Percentiles rank a stretch among this genome's conserved stretches.
phyloP scores from a whole-genome alignment of 2,329 filamentous ascomycete species.

The Colletotrichum sp. region DNA sequence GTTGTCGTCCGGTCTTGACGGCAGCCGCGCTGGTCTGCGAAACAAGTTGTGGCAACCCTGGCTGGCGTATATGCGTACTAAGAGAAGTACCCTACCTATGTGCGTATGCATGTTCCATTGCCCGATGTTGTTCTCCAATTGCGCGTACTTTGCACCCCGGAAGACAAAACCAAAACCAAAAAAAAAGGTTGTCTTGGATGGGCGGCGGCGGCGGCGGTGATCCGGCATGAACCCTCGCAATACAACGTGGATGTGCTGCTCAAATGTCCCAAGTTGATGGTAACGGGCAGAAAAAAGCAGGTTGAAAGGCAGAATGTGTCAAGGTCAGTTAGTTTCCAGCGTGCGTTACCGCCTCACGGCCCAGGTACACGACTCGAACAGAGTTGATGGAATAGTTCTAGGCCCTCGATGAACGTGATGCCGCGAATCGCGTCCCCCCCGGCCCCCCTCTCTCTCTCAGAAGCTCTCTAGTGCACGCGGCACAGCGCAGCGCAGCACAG shows the following conservation, averaged over 20 bases:
- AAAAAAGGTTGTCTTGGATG: neutral
- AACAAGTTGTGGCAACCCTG: neutral
- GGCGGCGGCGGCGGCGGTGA: neutral
- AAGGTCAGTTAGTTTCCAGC: neutral
- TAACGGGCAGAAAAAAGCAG: neutral
- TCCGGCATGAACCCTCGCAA: neutral
- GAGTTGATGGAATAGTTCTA: slow-evolving; percentile 17
- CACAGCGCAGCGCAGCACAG: neutral
- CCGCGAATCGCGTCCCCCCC: neutral
- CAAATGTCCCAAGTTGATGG: neutral
- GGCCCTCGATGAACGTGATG: neutral
- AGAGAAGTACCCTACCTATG: neutral
- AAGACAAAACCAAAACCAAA: neutral
- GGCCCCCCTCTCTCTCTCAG: neutral
- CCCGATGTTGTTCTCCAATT: neutral
- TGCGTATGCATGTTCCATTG: neutral
- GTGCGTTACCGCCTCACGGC: neutral
- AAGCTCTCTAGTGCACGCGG: neutral
- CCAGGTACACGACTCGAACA: slow-evolving; percentile 9
- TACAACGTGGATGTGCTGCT: neutral
- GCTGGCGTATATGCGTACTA: neutral
- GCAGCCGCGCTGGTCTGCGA: neutral
- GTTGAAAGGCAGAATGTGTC: neutral
- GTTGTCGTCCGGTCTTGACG: neutral
- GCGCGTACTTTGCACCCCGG: neutral